phyloP scores from a whole-genome alignment of 2,329 filamentous ascomycete genomes.

The Alternaria sp. region DNA sequence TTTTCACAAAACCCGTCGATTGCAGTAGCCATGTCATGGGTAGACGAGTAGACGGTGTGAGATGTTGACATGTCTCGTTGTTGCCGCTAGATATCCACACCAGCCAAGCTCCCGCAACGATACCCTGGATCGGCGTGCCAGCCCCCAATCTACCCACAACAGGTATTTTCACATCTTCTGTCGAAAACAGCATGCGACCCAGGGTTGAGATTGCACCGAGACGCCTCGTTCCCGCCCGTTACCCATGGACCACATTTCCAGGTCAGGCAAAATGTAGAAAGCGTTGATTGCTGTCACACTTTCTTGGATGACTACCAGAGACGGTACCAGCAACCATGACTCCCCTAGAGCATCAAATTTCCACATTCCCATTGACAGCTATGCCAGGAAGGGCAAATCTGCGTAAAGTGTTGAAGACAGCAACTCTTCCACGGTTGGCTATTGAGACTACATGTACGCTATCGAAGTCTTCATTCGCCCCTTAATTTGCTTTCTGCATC shows the following conservation, averaged over 20 bases:
- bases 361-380: neutral
- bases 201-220: slow-evolving; percentile 3
- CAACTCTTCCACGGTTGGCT: slow-evolving; percentile 10
- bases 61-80: slow-evolving; percentile 14
- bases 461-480: slow-evolving; percentile 1
- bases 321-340: slow-evolving; percentile 4
- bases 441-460: neutral
- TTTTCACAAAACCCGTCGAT: slow-evolving; percentile 10
- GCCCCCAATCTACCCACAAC: neutral
- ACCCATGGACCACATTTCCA: slow-evolving; percentile 4
- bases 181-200: slow-evolving; percentile 1
- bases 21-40: slow-evolving; percentile 13
- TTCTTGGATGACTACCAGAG: slow-evolving; percentile 6
- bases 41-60: slow-evolving; percentile 8
- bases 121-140: slow-evolving; percentile 15
- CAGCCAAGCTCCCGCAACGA: slow-evolving; percentile 10
- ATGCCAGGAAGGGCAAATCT: slow-evolving; percentile 6
- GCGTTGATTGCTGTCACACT: slow-evolving; percentile 5
- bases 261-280: slow-evolving; percentile 1
- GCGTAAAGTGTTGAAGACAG: slow-evolving; percentile 9
- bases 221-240: neutral
- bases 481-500: neutral
- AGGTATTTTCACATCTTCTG: neutral
- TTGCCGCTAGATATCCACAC: slow-evolving; percentile 10
- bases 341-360: slow-evolving; percentile 2